A percentile compares a stretch with the other conserved stretches of the same genome.
These are phyloP conservation scores for Cryptomeria japonica DNA, from an alignment of 75 land plant genomes.

Conservation along the genomic window DNA sequence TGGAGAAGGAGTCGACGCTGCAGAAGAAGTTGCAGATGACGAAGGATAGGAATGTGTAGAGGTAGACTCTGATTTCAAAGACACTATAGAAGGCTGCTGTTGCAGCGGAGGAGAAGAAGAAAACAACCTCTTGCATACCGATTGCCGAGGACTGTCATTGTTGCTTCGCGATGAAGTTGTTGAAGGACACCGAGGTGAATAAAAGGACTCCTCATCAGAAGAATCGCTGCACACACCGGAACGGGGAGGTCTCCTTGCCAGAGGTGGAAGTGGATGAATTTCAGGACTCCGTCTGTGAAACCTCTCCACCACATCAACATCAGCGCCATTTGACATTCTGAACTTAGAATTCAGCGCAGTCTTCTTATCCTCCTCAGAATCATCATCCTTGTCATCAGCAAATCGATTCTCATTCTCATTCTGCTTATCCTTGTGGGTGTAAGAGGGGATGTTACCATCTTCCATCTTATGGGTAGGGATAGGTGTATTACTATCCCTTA, in stretches of 20 bases:
- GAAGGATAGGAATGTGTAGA: constrained; percentile 13
- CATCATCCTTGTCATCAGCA: neutral
- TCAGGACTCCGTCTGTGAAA: constrained; percentile 6
- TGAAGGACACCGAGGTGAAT: constrained; percentile 3
- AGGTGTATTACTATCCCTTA: neutral
- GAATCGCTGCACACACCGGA: neutral
- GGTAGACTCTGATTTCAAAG: constrained; percentile 9
- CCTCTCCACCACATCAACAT: neutral
- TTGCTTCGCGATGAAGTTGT: constrained; percentile 4
- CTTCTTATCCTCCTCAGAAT: neutral
- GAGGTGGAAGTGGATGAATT: constrained; percentile 12
- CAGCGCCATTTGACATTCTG: neutral
- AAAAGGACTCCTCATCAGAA: constrained; percentile 11
- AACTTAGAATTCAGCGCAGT: neutral
- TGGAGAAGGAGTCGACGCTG: neutral
- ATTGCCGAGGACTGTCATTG: neutral
- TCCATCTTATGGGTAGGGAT: neutral
- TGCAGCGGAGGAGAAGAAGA: constrained; percentile 4
- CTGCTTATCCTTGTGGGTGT: neutral
- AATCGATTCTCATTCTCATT: neutral
- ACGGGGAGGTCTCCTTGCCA: neutral
- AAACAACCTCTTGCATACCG: constrained; percentile 11
- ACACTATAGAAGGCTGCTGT: constrained; percentile 2
- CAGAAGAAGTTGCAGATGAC: neutral
- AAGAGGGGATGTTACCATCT: neutral